These are phyloP conservation scores for Quercus mongolica DNA, from an alignment of 306 rosid genomes.

Conservation along the genomic window DNA sequence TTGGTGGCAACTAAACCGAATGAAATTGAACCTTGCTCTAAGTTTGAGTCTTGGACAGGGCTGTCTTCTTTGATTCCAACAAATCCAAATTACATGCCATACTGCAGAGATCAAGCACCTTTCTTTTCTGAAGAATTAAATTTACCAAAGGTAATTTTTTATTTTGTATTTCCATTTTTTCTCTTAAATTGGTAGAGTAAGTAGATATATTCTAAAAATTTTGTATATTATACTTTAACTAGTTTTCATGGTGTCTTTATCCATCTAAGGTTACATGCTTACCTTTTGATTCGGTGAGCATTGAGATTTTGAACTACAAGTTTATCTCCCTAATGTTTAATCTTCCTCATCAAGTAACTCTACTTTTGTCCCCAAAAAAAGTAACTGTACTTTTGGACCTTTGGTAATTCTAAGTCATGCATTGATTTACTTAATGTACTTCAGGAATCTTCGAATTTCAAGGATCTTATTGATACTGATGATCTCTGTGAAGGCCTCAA, in stretches of 20 bases:
- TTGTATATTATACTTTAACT: conserved; percentile 2
- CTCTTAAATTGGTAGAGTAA: neutral
- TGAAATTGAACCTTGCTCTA: conserved; percentile 31
- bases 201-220: neutral
- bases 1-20: conserved; percentile 27
- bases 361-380: neutral
- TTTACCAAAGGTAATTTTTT: conserved; percentile 50
- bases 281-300: neutral
- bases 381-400: neutral
- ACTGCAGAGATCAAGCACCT: conserved; percentile 36
- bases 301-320: neutral
- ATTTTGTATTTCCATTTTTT: neutral
- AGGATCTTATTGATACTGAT: conserved; percentile 43
- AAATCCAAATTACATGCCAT: conserved; percentile 25
- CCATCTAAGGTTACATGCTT: neutral
- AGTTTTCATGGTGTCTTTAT: neutral
- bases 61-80: conserved; percentile 30
- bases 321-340: neutral
- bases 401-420: neutral
- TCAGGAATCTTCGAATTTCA: conserved; percentile 47
- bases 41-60: conserved; percentile 45
- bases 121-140: conserved; percentile 39
- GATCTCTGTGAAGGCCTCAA: conserved; percentile 52
- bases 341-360: neutral
- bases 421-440: conserved; percentile 5